Evolutionary conservation across 1,284 basidiomycete genomes (phyloP).

Genomic region (Moniliophthora roreri): DNA sequence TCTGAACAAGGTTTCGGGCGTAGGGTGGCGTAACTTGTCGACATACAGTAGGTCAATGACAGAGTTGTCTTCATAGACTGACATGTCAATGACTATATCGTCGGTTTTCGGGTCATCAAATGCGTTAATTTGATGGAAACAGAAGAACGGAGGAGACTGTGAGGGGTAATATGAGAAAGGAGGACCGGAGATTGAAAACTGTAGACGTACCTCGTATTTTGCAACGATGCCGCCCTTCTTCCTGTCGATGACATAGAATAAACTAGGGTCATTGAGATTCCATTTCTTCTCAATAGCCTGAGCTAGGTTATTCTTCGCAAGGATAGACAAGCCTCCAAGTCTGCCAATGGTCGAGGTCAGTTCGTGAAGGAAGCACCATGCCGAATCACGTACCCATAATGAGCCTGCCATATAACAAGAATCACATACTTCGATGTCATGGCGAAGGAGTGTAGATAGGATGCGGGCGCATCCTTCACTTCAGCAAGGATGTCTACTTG

Average conservation of each 20-base stretch:
- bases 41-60: constrained; percentile 28
- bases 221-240: constrained; percentile 33
- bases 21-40: constrained; percentile 22
- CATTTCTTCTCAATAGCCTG: constrained; percentile 31
- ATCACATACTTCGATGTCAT: constrained; percentile 36
- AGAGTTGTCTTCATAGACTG: constrained; percentile 30
- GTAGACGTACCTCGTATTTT: constrained; percentile 25
- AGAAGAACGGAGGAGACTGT: constrained; percentile 35
- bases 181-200: not conserved
- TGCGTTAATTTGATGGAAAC: constrained; percentile 36
- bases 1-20: constrained; percentile 2
- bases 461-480: constrained; percentile 34
- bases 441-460: constrained; percentile 35
- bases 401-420: constrained; percentile 31
- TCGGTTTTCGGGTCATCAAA: constrained; percentile 31
- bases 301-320: constrained; percentile 25
- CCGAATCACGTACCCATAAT: constrained; percentile 18
- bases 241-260: constrained; percentile 39
- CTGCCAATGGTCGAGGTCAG: constrained; percentile 4
- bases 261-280: constrained; percentile 22
- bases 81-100: constrained; percentile 35
- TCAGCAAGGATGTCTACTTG: constrained; percentile 33
- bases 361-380: not conserved
- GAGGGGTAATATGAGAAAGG: not conserved
- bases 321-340: constrained; percentile 19